Evolutionary conservation across 345 rosid species (phyloP).

Genomic region (Syzygium aromaticum): DNA sequence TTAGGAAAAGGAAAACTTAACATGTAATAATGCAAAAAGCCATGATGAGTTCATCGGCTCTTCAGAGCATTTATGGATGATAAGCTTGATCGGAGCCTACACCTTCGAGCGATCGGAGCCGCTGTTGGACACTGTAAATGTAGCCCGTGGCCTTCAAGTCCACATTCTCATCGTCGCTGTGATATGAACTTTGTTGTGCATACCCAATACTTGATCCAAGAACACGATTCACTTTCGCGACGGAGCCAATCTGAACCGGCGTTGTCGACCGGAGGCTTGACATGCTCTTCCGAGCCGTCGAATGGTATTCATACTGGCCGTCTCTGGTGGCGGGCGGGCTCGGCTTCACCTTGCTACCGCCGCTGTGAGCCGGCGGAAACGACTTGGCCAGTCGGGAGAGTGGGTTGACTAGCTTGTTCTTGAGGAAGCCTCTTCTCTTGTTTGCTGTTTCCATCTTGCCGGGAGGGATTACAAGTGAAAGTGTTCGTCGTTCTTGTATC

Average conservation of each 20-base stretch:
- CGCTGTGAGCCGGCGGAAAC: not conserved
- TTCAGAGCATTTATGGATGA: not conserved
- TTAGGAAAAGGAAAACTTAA: not conserved
- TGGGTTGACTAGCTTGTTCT: slow-evolving; percentile 13
- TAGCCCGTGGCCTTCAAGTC: slow-evolving; percentile 30
- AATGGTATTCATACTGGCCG: not conserved
- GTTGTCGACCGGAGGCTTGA: not conserved
- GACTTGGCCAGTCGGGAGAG: slow-evolving; percentile 8
- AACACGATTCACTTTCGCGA: not conserved
- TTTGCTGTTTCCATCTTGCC: not conserved
- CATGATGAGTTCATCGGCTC: not conserved
- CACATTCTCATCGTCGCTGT: slow-evolving; percentile 23
- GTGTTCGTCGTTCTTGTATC: not conserved
- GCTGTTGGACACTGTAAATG: slow-evolving; percentile 28
- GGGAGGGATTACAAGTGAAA: not conserved
- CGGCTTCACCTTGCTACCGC: slow-evolving; percentile 13
- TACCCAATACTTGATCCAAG: not conserved
- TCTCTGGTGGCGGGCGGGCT: not conserved
- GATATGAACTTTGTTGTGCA: not conserved
- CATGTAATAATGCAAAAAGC: not conserved
- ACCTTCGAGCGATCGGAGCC: slow-evolving; percentile 19
- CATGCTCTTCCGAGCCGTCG: not conserved
- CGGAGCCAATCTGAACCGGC: not conserved
- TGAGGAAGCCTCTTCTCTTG: slow-evolving; percentile 16
- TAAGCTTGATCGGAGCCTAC: slow-evolving; percentile 3